These are phyloP conservation scores for Cladosporium sp. DNA, from an alignment of 2,329 filamentous ascomycete species.

Conservation along the genomic window DNA sequence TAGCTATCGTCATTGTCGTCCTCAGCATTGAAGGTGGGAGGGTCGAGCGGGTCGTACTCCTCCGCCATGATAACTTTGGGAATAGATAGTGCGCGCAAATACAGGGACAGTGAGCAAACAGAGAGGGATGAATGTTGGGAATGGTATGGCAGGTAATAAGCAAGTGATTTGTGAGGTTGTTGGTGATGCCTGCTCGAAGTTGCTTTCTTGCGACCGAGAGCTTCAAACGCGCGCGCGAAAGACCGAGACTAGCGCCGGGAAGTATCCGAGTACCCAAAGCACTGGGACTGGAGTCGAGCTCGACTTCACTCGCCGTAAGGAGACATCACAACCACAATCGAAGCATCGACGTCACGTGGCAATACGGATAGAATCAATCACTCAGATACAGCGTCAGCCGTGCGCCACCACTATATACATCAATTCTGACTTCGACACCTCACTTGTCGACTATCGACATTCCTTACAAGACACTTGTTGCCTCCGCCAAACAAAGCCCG, in stretches of 20 bases:
- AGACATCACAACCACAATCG: background rate
- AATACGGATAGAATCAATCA: background rate
- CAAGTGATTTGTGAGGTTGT: background rate
- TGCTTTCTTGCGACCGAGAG: constrained; percentile 16
- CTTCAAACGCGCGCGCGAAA: constrained; percentile 7
- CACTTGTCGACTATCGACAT: background rate
- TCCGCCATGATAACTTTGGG: constrained; percentile 45
- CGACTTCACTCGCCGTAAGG: constrained; percentile 9
- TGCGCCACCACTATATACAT: background rate
- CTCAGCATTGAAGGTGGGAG: constrained; percentile 27
- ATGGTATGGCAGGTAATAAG: background rate
- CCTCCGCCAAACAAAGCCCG: constrained; percentile 10
- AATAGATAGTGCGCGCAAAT: background rate
- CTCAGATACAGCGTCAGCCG: background rate
- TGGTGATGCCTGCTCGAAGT: background rate
- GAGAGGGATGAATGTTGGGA: background rate
- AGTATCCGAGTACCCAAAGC: background rate
- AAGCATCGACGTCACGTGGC: background rate
- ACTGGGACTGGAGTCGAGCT: background rate
- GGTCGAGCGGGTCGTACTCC: constrained; percentile 36
- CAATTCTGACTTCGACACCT: background rate
- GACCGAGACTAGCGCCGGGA: background rate
- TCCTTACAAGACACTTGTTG: constrained; percentile 4
- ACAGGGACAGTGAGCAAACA: background rate
- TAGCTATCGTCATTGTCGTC: constrained; percentile 43